Conservation (phyloP, 257 asterid genomes). For the Ligustrum vulgare region DNA sequence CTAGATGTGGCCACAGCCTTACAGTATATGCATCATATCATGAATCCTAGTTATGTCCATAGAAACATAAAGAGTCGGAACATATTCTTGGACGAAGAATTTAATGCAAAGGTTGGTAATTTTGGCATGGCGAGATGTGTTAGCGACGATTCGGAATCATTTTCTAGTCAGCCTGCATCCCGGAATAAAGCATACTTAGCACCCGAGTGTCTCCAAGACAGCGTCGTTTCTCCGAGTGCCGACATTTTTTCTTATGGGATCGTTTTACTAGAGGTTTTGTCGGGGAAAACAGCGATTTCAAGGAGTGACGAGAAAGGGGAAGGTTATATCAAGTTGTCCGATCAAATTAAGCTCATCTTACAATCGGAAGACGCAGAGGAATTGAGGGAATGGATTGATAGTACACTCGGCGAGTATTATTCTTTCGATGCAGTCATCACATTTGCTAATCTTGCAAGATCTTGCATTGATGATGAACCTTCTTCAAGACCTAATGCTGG, state of each 20-base stretch:
- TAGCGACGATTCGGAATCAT: conserved; percentile 17
- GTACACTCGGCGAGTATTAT: conserved; percentile 66
- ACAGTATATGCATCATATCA: conserved; percentile 75
- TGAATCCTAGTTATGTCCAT: conserved; percentile 68
- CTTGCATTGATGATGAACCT: conserved; percentile 73
- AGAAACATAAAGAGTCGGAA: conserved; percentile 59
- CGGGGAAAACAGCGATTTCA: conserved; percentile 50
- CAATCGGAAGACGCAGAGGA: conserved; percentile 47
- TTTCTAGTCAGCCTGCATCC: conserved; percentile 20
- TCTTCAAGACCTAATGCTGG: conserved; percentile 69
- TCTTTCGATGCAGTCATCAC: conserved; percentile 57
- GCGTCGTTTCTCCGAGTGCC: conserved; percentile 32
- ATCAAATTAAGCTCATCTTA: conserved; percentile 52
- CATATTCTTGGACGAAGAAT: conserved; percentile 68
- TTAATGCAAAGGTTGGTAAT: conserved; percentile 68
- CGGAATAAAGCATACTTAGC: conserved; percentile 55
- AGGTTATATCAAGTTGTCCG: conserved; percentile 27
- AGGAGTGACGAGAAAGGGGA: conserved; percentile 27
- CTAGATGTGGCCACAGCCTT: conserved; percentile 66
- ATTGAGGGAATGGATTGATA: conserved; percentile 70
- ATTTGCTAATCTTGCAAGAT: conserved; percentile 67
- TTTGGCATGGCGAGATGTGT: conserved; percentile 60
- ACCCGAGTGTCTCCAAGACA: conserved; percentile 44
- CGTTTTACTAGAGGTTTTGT: conserved; percentile 67
- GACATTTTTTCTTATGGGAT: conserved; percentile 78